These are phyloP conservation scores for Thymus quinquecostatus DNA, from an alignment of 257 asterid genomes.

Conservation along the genomic window DNA sequence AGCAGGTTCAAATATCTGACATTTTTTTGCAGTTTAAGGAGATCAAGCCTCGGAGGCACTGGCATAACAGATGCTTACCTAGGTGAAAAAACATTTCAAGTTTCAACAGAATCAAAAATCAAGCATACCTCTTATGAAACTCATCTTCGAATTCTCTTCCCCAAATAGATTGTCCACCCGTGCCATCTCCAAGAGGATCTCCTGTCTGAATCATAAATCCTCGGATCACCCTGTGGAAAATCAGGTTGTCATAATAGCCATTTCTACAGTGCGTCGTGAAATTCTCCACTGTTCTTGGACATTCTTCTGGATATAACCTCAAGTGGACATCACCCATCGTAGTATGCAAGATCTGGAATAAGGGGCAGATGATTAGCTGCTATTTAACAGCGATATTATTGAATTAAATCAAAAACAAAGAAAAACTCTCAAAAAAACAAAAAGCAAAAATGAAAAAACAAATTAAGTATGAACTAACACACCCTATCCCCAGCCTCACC, in stretches of 20 bases:
- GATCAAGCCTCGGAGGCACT: slow-evolving; percentile 9
- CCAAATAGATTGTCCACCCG: slow-evolving; percentile 99
- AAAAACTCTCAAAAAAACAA: too few relatives aligned
- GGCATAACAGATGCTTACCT: not conserved
- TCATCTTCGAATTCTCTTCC: slow-evolving; percentile 99
- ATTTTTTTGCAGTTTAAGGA: slow-evolving; percentile 1
- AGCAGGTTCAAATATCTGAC: slow-evolving; percentile 18
- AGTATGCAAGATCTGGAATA: slow-evolving; percentile 79
- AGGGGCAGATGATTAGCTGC: slow-evolving; percentile 21
- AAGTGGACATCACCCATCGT: slow-evolving; percentile 98
- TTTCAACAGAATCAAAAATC: not conserved
- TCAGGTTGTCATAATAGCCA: slow-evolving; percentile 93
- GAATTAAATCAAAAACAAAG: not conserved
- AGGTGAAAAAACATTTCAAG: not conserved
- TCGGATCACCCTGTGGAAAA: slow-evolving; percentile 95
- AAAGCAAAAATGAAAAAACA: not conserved
- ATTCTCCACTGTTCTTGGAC: slow-evolving; percentile 97
- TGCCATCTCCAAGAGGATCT: slow-evolving; percentile 99
- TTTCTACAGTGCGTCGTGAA: slow-evolving; percentile 96
- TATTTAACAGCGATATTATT: slow-evolving; percentile 3
- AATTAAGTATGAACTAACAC: not conserved
- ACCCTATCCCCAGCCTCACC: not conserved
- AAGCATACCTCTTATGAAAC: slow-evolving; percentile 86
- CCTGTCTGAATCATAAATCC: slow-evolving; percentile 99
- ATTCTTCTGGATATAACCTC: slow-evolving; percentile 95